Conservation (phyloP, 2,329 filamentous ascomycete genomes). For the Didymella lethalis region DNA sequence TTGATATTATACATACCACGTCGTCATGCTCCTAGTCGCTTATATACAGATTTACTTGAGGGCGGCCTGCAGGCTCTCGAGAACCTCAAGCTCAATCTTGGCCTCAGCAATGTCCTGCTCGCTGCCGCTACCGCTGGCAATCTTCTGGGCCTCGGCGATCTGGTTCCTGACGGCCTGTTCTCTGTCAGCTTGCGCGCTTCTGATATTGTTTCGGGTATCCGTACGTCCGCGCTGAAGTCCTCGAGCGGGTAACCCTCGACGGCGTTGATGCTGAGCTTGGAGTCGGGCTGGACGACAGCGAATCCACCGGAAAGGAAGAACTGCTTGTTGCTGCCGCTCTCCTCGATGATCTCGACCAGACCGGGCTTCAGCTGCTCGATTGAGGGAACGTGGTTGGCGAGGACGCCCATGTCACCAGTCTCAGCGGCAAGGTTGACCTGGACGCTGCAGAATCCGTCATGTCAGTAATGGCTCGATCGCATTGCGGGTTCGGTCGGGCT, state of each 20-base stretch:
- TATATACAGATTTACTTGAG: slow-evolving; percentile 74
- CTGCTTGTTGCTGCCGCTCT: slow-evolving; percentile 88
- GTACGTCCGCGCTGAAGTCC: slow-evolving; percentile 88
- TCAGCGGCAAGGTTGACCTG: slow-evolving; percentile 99
- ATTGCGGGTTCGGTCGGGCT: slow-evolving; percentile 36
- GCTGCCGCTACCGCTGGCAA: slow-evolving; percentile 86
- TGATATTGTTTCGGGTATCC: background rate
- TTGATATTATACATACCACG: slow-evolving; percentile 49
- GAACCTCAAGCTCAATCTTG: slow-evolving; percentile 97
- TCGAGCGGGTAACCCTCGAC: slow-evolving; percentile 94
- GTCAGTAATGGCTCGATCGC: slow-evolving; percentile 43
- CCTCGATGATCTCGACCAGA: slow-evolving; percentile 93
- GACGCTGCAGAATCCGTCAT: slow-evolving; percentile 64
- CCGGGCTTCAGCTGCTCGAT: slow-evolving; percentile 99
- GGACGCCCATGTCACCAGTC: slow-evolving; percentile 98
- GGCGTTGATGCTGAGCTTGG: slow-evolving; percentile 95
- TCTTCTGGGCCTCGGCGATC: slow-evolving; percentile 94
- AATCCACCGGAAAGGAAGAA: slow-evolving; percentile 99
- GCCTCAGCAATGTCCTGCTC: slow-evolving; percentile 98
- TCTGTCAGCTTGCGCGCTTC: slow-evolving; percentile 26
- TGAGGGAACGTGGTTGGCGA: slow-evolving; percentile 97
- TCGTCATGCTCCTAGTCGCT: slow-evolving; percentile 36
- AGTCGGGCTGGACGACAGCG: slow-evolving; percentile 95
- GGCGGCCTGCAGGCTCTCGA: slow-evolving; percentile 81
- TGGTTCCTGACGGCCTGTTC: slow-evolving; percentile 78